phyloP scores from a whole-genome alignment of 2,329 filamentous ascomycete species.

The Cladobotryum mycophilum region DNA sequence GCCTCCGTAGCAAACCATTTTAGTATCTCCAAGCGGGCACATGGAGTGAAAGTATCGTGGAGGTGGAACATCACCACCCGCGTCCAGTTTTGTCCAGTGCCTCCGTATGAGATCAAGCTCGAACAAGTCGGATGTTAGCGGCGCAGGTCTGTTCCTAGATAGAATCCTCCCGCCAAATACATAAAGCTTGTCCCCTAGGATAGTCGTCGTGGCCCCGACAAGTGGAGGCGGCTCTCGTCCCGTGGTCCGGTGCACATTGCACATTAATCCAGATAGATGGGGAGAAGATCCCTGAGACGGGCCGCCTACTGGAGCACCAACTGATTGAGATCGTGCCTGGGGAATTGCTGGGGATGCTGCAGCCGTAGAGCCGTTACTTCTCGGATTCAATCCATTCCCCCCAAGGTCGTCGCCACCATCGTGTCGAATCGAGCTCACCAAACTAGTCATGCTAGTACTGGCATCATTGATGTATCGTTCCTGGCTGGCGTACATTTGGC shows the following conservation, averaged over 20 bases:
- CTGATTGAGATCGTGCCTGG: constrained; percentile 25
- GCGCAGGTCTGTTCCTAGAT: constrained; percentile 71
- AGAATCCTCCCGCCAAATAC: constrained; percentile 90
- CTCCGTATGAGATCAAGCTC: constrained; percentile 85
- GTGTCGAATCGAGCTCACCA: constrained; percentile 35
- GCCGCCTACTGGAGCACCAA: constrained; percentile 30
- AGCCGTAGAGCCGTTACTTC: constrained; percentile 48
- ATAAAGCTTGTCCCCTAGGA: constrained; percentile 91
- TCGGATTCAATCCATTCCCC: constrained; percentile 42
- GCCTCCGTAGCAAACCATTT: constrained; percentile 94
- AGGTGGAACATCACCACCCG: constrained; percentile 76
- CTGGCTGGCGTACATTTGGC: constrained; percentile 31
- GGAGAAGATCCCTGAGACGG: constrained; percentile 44
- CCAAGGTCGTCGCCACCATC: constrained; percentile 39
- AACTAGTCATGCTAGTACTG: constrained; percentile 42
- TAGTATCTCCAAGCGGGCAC: constrained; percentile 87
- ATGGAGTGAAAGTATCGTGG: constrained; percentile 97
- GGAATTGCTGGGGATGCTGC: constrained; percentile 49
- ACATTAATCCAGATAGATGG: constrained; percentile 61
- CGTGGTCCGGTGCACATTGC: constrained; percentile 75
- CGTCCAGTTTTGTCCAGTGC: constrained; percentile 89
- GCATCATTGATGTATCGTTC: constrained; percentile 30
- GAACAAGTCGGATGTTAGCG: constrained; percentile 84
- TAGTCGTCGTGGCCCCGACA: constrained; percentile 91
- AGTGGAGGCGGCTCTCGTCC: constrained; percentile 85